Conservation (phyloP, 805 yeast species). For the Lachancea sp. region DNA sequence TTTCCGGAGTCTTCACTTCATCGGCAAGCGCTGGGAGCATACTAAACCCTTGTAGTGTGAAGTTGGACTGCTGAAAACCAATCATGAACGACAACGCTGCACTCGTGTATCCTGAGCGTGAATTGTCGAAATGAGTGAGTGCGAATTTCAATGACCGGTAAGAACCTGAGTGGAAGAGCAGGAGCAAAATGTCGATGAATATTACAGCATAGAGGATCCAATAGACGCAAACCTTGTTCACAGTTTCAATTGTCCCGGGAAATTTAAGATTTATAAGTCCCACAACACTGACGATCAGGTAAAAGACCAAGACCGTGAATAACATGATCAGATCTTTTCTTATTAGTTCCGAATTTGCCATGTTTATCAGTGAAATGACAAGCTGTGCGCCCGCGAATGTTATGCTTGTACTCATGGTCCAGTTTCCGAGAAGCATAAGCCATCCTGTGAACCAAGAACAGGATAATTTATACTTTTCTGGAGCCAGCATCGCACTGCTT, state of each 20-base stretch:
- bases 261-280: slow-evolving; percentile 59
- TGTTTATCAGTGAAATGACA: slow-evolving; percentile 58
- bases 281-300: slow-evolving; percentile 48
- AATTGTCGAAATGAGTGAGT: slow-evolving; percentile 60
- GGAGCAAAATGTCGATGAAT: slow-evolving; percentile 55
- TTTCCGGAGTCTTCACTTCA: slow-evolving; percentile 72
- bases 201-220: slow-evolving; percentile 72
- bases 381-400: slow-evolving; percentile 74
- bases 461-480: slow-evolving; percentile 46
- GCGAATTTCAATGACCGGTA: slow-evolving; percentile 56
- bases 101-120: slow-evolving; percentile 67
- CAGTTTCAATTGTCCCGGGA: slow-evolving; percentile 51
- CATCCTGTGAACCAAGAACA: slow-evolving; percentile 78
- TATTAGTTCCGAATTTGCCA: slow-evolving; percentile 48
- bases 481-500: slow-evolving; percentile 65
- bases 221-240: slow-evolving; percentile 61
- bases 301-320: slow-evolving; percentile 51
- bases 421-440: slow-evolving; percentile 65
- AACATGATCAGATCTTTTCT: slow-evolving; percentile 44
- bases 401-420: slow-evolving; percentile 70
- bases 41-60: slow-evolving; percentile 78
- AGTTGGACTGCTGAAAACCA: slow-evolving; percentile 72
- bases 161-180: slow-evolving; percentile 46
- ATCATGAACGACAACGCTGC: slow-evolving; percentile 62
- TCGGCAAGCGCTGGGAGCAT: slow-evolving; percentile 77